A percentile compares a stretch with the other conserved stretches of the same genome.
phyloP scores from a whole-genome alignment of 352 stramenopile species.

The Blastocystis sp. region DNA sequence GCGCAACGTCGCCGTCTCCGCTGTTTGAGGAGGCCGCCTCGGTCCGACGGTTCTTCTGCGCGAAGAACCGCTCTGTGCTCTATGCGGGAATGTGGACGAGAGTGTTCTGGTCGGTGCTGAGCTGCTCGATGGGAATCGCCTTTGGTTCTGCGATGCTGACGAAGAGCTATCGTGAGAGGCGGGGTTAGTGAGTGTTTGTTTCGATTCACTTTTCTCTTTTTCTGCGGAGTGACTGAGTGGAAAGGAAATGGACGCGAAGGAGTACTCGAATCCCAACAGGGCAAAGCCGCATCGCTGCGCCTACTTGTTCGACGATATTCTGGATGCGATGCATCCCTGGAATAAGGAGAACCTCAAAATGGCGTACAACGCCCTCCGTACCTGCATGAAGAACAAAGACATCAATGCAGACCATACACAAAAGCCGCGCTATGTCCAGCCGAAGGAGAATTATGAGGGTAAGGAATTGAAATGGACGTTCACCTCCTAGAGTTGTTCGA shows the following conservation, averaged over 20 bases:
- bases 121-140: slow-evolving; percentile 58
- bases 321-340: slow-evolving; percentile 57
- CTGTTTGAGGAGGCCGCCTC: slow-evolving; percentile 2
- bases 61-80: neutral
- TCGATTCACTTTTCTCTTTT: neutral
- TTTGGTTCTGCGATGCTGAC: slow-evolving; percentile 64
- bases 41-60: slow-evolving; percentile 42
- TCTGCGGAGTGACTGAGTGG: neutral
- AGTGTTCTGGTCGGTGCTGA: slow-evolving; percentile 51
- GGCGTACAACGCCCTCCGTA: slow-evolving; percentile 17
- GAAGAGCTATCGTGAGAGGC: slow-evolving; percentile 18
- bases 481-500: slow-evolving; percentile 50
- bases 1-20: neutral
- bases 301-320: slow-evolving; percentile 37
- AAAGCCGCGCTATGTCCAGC: slow-evolving; percentile 34
- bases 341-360: slow-evolving; percentile 16
- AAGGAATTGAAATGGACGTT: neutral
- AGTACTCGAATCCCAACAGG: slow-evolving; percentile 35
- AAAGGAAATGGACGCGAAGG: neutral
- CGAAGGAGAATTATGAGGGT: slow-evolving; percentile 42
- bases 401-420: slow-evolving; percentile 62
- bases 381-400: slow-evolving; percentile 66
- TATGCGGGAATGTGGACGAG: slow-evolving; percentile 63
- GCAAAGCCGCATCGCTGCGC: slow-evolving; percentile 46
- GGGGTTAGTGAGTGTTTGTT: slow-evolving; percentile 44